A percentile compares a stretch with the other conserved stretches of the same genome.
Evolutionary conservation across 345 rosid species (phyloP).

Genomic region (Draba incana): DNA sequence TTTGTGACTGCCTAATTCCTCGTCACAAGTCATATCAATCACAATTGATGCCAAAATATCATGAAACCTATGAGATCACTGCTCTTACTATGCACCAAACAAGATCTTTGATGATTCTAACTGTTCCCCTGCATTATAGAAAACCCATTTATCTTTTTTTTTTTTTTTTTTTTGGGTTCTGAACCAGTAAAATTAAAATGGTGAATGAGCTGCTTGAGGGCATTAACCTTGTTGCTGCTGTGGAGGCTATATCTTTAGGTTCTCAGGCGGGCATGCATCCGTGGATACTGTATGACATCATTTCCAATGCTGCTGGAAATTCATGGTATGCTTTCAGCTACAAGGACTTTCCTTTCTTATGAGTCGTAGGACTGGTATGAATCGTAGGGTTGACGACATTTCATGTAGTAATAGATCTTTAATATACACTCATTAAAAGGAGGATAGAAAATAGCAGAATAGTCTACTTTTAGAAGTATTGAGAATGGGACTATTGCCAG

Average conservation of each 20-base stretch:
- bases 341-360: conserved; percentile 11
- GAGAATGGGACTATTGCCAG: conserved; percentile 19
- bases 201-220: conserved; percentile 85
- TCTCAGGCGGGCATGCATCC: conserved; percentile 79
- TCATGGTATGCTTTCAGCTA: conserved; percentile 67
- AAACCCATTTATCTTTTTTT: conserved; percentile 10
- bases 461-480: conserved; percentile 1
- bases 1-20: conserved; percentile 6
- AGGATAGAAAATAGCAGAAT: not conserved
- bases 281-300: conserved; percentile 89
- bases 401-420: conserved; percentile 20
- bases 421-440: not conserved
- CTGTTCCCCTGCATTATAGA: conserved; percentile 9
- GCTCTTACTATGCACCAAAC: conserved; percentile 18
- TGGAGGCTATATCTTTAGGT: conserved; percentile 88
- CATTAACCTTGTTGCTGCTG: conserved; percentile 83
- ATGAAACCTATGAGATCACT: conserved; percentile 15
- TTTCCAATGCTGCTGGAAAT: conserved; percentile 97
- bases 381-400: conserved; percentile 12
- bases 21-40: not conserved
- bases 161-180: conserved; percentile 11
- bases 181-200: conserved; percentile 72
- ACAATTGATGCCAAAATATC: not conserved
- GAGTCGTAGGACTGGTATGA: not conserved
- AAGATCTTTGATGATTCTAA: conserved; percentile 1